phyloP scores from a whole-genome alignment of 441 rosid species.

The Mallotus repandus region DNA sequence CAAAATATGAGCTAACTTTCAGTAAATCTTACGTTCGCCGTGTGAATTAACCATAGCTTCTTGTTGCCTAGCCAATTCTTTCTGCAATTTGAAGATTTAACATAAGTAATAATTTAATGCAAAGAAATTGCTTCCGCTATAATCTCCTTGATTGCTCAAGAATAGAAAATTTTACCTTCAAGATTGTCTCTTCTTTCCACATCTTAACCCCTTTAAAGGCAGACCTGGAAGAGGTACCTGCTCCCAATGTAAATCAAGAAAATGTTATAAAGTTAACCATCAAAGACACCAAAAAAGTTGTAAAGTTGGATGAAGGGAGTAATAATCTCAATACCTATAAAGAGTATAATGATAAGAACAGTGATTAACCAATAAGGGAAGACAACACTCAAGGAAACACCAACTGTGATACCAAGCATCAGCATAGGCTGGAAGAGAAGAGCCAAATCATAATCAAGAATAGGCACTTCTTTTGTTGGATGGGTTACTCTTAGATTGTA shows the following conservation, averaged over 20 bases:
- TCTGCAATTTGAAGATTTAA: constrained; percentile 42
- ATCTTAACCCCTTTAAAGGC: constrained; percentile 63
- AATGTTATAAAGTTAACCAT: neutral
- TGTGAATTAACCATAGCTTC: constrained; percentile 47
- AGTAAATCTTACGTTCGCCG: constrained; percentile 65
- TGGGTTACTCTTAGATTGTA: constrained; percentile 84
- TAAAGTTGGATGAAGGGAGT: too few relatives aligned
- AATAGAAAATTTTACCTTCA: constrained; percentile 41
- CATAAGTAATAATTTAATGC: neutral
- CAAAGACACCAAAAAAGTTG: too few relatives aligned
- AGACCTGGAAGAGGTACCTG: constrained; percentile 91
- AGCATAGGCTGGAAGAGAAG: constrained; percentile 92
- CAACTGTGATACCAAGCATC: constrained; percentile 84
- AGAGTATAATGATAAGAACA: constrained; percentile 83
- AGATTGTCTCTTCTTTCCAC: constrained; percentile 86
- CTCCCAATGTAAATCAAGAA: constrained; percentile 13
- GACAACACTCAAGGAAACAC: constrained; percentile 84
- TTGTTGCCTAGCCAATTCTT: constrained; percentile 50
- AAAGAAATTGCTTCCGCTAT: neutral
- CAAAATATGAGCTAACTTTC: neutral
- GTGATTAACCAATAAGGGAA: constrained; percentile 96
- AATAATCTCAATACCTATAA: constrained; percentile 40
- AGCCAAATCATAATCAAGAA: constrained; percentile 85
- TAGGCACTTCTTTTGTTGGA: constrained; percentile 84
- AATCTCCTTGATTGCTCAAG: neutral